Base-by-base conservation (phyloP, 106 monocot genomes). In the Dioscorea dumetorum region DNA sequence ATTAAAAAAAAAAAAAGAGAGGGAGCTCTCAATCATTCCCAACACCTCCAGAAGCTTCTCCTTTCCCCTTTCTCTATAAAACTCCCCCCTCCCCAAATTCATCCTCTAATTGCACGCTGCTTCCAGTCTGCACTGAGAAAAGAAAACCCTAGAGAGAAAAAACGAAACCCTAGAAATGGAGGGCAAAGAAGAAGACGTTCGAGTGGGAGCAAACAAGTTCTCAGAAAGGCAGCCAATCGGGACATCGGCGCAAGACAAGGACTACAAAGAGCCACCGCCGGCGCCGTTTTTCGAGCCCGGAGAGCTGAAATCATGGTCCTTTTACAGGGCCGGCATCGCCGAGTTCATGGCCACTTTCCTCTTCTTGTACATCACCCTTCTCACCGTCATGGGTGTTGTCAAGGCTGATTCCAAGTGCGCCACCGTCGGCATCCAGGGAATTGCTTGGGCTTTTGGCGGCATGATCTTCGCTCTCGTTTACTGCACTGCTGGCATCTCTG, bases 401-500 rank as follows among this genome's bases (percentile, higher is more conserved):
- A 75, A 60, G 15, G 75, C 83, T 35, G 4, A 24, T n/a, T 66
- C 9, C 64, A 84, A 80, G 76, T 77, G 80, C 61, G 4, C 70
- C 24, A 74, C 84, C 24, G 83, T 87, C 33, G 84, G 83, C 22
- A 81, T 84, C 68, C 90, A 81, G 63, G 86, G 86, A 14, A 84
- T 87, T 50, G 86, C 86, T 18, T 87, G 86, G 86, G 80, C 87
- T 64, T 91, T 91, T 54, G 87, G 87, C 0, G 86, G 87, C 64
- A 91, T 84, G 83, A 91, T 91, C 80, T 91, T 87, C 57, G 79
- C 75, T 60, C 78, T 90, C 51, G 90, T 90, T 66, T 90, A 90
- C 81, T 90, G 90, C 73, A 90, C 90, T 8, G 90, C 90, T 8
- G 90, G 90, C 57, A 90, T 90, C 76, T 90, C 90, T 18, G 88